A percentile compares a stretch with the other conserved stretches of the same genome.
Conservation (phyloP, 2,329 filamentous ascomycete genomes). For the Curvularia lunata region DNA sequence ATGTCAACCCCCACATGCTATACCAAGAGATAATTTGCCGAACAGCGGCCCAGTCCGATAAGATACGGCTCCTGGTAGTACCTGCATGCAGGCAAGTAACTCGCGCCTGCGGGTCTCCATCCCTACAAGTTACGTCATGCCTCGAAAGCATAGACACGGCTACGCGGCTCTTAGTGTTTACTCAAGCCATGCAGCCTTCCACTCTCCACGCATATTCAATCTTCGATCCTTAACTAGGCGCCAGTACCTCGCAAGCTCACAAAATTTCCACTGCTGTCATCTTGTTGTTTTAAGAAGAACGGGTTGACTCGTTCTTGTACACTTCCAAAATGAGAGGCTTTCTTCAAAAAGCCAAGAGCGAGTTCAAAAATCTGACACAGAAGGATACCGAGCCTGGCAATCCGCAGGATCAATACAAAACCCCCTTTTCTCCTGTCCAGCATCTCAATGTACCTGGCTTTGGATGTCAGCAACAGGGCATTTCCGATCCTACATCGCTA, state of each 20-base stretch:
- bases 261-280: not conserved
- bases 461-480: constrained; percentile 30
- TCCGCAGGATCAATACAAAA: constrained; percentile 10
- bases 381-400: constrained; percentile 2
- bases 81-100: constrained; percentile 1
- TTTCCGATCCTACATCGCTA: constrained; percentile 48
- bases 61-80: constrained; percentile 6
- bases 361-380: constrained; percentile 24
- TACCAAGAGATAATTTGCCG: not conserved
- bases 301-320: not conserved
- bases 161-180: constrained; percentile 14
- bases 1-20: not conserved
- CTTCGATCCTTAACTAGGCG: not conserved
- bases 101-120: constrained; percentile 5
- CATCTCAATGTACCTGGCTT: not conserved
- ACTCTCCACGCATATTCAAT: not conserved
- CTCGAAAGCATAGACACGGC: constrained; percentile 9
- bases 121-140: constrained; percentile 19
- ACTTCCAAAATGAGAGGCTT: constrained; percentile 34
- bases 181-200: not conserved
- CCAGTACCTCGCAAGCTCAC: not conserved
- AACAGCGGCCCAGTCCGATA: constrained; percentile 9
- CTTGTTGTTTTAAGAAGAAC: not conserved
- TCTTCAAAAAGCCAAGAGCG: constrained; percentile 38
- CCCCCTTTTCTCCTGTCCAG: constrained; percentile 3